These are phyloP conservation scores for Coniochaeta pulveracea DNA, from an alignment of 2,329 filamentous ascomycete genomes.

Conservation along the genomic window DNA sequence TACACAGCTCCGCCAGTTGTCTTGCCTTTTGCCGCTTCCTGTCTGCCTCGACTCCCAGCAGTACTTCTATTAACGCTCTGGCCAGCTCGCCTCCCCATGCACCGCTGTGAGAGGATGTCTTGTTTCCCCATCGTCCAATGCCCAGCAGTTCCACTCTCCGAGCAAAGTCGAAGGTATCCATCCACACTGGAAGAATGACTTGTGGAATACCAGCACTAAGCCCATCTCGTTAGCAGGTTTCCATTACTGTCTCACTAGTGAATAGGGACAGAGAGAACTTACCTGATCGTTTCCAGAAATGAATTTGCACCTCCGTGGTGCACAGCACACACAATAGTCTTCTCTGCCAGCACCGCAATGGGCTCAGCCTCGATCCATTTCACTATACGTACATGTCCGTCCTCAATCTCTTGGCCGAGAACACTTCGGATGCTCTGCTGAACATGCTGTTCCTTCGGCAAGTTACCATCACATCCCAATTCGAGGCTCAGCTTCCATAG, in stretches of 20 bases:
- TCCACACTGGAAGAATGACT: slow-evolving; percentile 24
- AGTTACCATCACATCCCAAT: slow-evolving; percentile 2
- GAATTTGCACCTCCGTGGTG: slow-evolving; percentile 30
- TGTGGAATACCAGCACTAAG: slow-evolving; percentile 24
- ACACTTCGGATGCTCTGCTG: slow-evolving; percentile 8
- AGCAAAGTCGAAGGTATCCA: slow-evolving; percentile 24
- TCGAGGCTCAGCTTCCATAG: slow-evolving; percentile 23
- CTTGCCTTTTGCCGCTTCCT: slow-evolving; percentile 2
- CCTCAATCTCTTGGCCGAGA: slow-evolving; percentile 11
- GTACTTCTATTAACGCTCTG: not conserved
- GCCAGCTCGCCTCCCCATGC: slow-evolving; percentile 1
- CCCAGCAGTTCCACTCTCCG: slow-evolving; percentile 21
- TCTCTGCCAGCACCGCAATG: slow-evolving; percentile 16
- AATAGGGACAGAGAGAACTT: slow-evolving; percentile 2
- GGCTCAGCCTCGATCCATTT: slow-evolving; percentile 24
- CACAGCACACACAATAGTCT: slow-evolving; percentile 21
- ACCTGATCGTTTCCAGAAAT: slow-evolving; percentile 16
- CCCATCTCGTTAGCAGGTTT: too few relatives aligned
- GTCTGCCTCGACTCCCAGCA: slow-evolving; percentile 2
- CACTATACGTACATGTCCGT: slow-evolving; percentile 18
- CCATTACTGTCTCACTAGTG: not conserved
- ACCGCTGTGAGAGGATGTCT: not conserved
- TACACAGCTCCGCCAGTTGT: slow-evolving; percentile 3
- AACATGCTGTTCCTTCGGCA: not conserved
- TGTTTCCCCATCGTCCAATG: slow-evolving; percentile 11